Base-by-base conservation (phyloP, 2,329 filamentous ascomycete genomes). In the Ascochyta pisi region DNA sequence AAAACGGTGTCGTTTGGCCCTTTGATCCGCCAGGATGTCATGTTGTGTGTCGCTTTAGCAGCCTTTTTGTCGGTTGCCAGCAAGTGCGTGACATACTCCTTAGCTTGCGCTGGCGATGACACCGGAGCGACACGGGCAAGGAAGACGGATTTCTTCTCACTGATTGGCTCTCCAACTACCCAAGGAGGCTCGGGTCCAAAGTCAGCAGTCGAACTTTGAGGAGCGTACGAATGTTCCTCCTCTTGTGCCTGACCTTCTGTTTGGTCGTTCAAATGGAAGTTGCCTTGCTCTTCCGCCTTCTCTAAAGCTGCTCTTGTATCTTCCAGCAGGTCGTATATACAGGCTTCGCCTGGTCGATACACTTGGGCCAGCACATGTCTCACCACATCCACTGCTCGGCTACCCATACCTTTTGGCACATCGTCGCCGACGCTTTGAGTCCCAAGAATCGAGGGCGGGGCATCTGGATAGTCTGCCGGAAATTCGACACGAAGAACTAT, bases 21-120 rank as follows among this genome's bases (percentile, higher is more conserved):
- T 27, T 84, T 85, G 50, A 98, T 93, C 10, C 95, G 86, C 91
- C 92, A 98, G 1, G 94, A 94, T 19, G 89, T 93, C 71, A 99
- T 97, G 75, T 98, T 98, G 75, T 99, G 95, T 57, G 94, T 92
- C 4, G 95, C 95, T 42, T 84, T 81, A n/a, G 92, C 88, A 33
- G 92, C 88, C 65, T 90, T 92, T 77, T 90, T 92, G 76, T 98
- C 92, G 8, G 87, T 90, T 5, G 88, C 84, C 7, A 97, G 82
- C 1, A 99, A 83, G 73, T 96, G 88, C 39, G 86, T 81, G 1
- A 98, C 78, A 68, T 86, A 93, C 2, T 79, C 76, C 54, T 86
- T 85, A 2, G 93, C 94, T 74, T 95, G 85, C 0, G 82, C 79
- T 0, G 90, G 85, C 4, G 88, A 90, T 0, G 82, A 79, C 1